Conservation (phyloP, 768 basidiomycete genomes). For the Russula earlei region DNA sequence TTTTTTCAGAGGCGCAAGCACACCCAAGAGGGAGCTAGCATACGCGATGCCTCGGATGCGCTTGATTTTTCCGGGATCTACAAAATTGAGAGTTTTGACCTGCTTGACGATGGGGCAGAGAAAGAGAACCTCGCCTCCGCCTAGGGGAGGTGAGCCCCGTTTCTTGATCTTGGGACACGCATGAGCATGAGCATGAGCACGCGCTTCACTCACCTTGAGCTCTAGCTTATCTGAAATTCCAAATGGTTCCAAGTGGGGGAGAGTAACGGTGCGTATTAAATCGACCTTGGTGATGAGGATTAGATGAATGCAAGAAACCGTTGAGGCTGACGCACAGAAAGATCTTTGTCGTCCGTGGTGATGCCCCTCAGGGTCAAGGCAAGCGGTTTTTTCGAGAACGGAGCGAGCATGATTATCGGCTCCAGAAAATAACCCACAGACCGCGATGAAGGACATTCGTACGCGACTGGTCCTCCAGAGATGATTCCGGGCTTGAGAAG, state of each 20-base stretch:
- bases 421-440: conserved; percentile 94
- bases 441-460: conserved; percentile 84
- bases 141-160: conserved; percentile 82
- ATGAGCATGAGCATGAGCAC: background rate
- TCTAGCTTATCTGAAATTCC: conserved; percentile 88
- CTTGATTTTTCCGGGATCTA: conserved; percentile 85
- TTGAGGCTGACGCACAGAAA: conserved; percentile 51
- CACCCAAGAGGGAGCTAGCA: conserved; percentile 27
- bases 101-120: conserved; percentile 88
- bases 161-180: conserved; percentile 72
- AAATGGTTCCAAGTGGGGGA: conserved; percentile 85
- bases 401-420: conserved; percentile 80
- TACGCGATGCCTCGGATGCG: conserved; percentile 94
- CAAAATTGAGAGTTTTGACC: conserved; percentile 86
- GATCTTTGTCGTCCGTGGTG: conserved; percentile 86
- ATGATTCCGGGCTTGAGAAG: conserved; percentile 90
- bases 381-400: conserved; percentile 84
- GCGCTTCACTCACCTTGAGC: conserved; percentile 47
- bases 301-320: background rate
- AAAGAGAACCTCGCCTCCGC: conserved; percentile 91
- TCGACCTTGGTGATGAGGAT: conserved; percentile 53
- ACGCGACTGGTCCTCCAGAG: conserved; percentile 66
- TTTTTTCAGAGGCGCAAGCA: background rate
- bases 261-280: conserved; percentile 77
- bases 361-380: conserved; percentile 78